These are phyloP conservation scores for Calonectria pseudoturangicola DNA, from an alignment of 2,329 filamentous ascomycete species.

Conservation along the genomic window DNA sequence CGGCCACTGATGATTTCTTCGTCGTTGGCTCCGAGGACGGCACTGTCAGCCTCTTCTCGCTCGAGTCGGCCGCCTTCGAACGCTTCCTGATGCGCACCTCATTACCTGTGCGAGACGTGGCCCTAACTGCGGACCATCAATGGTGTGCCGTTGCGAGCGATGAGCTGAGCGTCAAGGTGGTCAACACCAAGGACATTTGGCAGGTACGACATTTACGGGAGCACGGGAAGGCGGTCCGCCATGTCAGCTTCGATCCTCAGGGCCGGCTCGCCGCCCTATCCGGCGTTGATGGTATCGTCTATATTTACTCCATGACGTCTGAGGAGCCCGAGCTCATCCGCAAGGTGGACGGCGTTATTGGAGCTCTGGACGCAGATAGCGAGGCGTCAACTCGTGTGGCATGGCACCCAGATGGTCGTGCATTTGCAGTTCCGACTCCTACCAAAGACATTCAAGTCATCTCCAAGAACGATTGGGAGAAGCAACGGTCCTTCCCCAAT, in stretches of 20 bases:
- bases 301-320: conserved; percentile 88
- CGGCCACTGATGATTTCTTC: conserved; percentile 86
- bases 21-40: conserved; percentile 95
- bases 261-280: conserved; percentile 86
- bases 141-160: conserved; percentile 99
- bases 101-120: conserved; percentile 90
- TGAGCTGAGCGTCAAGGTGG: conserved; percentile 92
- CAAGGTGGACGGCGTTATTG: conserved; percentile 91
- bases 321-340: conserved; percentile 88
- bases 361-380: conserved; percentile 81
- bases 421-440: conserved; percentile 89
- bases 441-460: conserved; percentile 90
- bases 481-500: conserved; percentile 85
- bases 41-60: conserved; percentile 94
- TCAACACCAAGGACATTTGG: conserved; percentile 86
- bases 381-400: conserved; percentile 84
- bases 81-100: conserved; percentile 88
- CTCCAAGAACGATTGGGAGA: conserved; percentile 92
- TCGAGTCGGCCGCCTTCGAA: conserved; percentile 83
- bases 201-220: conserved; percentile 87
- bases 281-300: conserved; percentile 91
- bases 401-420: conserved; percentile 96
- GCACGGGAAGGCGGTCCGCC: conserved; percentile 91
- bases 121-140: conserved; percentile 85
- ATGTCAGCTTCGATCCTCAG: conserved; percentile 90